Base-by-base conservation (phyloP, 441 rosid species). In the Pelargonium fulgidum region DNA sequence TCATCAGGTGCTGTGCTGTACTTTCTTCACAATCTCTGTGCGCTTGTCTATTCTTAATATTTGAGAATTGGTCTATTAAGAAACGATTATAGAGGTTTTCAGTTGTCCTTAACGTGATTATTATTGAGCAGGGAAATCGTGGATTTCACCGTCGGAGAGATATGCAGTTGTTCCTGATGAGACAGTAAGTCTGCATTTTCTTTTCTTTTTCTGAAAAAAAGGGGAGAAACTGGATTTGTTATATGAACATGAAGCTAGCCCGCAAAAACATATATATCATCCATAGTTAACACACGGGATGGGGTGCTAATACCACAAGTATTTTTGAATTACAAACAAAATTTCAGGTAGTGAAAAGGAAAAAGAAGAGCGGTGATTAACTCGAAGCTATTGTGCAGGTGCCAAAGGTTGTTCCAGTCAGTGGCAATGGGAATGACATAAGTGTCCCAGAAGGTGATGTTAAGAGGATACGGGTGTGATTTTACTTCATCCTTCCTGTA, bases 81-180 rank as follows among this genome's bases (percentile, higher is more conserved):
- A 62, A 64, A 62, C 13, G 11, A 10, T 16, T 48, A 17, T 24
- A 24, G 29, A 24, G 26, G 48, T 70, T 74, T 50, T 6, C 24
- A 73, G 0, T 29, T 29, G 36, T 3, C 36, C 36, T 29, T 29
- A 29, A 29, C 36, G 36, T 29, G 36, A 3, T 29, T 29, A 29
- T 4, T 29, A 29, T 68, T 70, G 65, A 54, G 73, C 86, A 89
- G 96, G 97, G 68, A 94, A 89, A 84, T 78, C 76, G 73, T 92
- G 97, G 98, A 85, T 94, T 62, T 85, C 97, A 19, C 96, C 85
- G 54, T 74, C 93, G 0, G 97, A 87, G 81, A 84, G 97, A 90
- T 94, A 94, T 77, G 97, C 98, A 1, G 84, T 89, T 75, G 99
- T 90, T 81, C 98, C 97, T 12, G 84, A 81, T 69, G 96, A 94